Evolutionary conservation across 768 basidiomycete species (phyloP), one percentile per base, ranked within the genome.

Genomic region (Russula lepida): DNA sequence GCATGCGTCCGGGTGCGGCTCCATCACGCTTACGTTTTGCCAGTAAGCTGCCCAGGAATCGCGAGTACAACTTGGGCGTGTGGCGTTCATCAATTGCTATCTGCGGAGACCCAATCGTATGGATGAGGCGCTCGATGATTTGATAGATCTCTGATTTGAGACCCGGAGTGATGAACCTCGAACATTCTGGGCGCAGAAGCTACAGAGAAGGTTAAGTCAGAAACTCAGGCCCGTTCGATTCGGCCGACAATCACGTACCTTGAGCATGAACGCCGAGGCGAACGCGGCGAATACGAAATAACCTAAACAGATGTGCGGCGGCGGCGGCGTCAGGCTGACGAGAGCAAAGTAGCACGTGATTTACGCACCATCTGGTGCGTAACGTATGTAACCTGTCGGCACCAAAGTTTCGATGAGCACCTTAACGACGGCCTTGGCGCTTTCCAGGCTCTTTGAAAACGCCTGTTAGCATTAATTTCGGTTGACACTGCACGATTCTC

Each of bases 71-170:
- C 69, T 84, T 86, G 1, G 89, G 90, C 0, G 86, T 88, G 68
- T 92, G 89, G 19, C 84, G 84, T 28, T 88, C 85, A 72, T 93
- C 91, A 60, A 92, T 79, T 21, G 85, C 84, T 19, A 92, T 81
- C 57, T 85, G 83, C 6, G 86, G 79, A 0, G 84, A 83, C 3
- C 81, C 80, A 4, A 92, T 78, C 1, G 90, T 77, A 62, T 87
- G 78, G 49, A 86, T 79, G 60, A 87, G 82, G 58, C 78, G 77
- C 68, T 85, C 82, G 0, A 93, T 87, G 25, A 83, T 74, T 0
- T 71, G 69, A 23, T 82, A 81, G 58, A 92, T 88, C 62, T 85
- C 82, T 19, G 74, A 68, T 25, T 88, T 83, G 58, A 80, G 78
- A 51, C 86, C 81, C 6, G 68, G 71, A 8, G 81, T 76, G 32